phyloP scores from a whole-genome alignment of 306 rosid genomes.

The Ammopiptanthus mongolicus region DNA sequence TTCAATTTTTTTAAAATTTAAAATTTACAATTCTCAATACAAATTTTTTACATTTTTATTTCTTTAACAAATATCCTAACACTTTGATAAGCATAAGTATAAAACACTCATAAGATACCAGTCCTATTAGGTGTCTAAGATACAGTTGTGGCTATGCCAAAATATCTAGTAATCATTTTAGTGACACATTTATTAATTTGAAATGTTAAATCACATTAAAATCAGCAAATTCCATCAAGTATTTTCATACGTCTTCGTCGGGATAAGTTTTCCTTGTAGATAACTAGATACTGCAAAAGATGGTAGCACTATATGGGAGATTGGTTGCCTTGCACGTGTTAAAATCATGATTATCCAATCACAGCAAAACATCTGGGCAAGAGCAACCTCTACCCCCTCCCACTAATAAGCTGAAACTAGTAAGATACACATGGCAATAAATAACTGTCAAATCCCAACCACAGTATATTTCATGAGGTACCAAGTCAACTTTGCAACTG shows the following conservation, averaged over 20 bases:
- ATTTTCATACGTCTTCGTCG: slow-evolving; percentile 6
- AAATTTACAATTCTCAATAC: too few relatives aligned
- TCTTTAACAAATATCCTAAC: too few relatives aligned
- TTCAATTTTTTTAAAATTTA: too few relatives aligned
- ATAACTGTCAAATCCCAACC: slow-evolving; percentile 35
- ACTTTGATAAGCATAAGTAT: too few relatives aligned
- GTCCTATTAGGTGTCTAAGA: too few relatives aligned
- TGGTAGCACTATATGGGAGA: background rate
- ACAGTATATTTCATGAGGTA: background rate
- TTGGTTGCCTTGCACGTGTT: slow-evolving; percentile 23
- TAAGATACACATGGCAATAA: slow-evolving; percentile 27
- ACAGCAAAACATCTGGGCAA: slow-evolving; percentile 17
- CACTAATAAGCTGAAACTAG: background rate
- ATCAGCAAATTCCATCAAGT: background rate
- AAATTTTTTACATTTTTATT: too few relatives aligned
- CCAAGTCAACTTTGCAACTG: slow-evolving; percentile 37
- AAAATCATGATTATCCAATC: slow-evolving; percentile 29
- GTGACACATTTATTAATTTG: background rate
- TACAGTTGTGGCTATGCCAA: too few relatives aligned
- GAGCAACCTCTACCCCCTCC: background rate
- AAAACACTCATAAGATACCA: too few relatives aligned
- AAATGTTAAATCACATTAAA: background rate
- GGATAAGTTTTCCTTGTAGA: background rate
- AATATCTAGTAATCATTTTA: background rate
- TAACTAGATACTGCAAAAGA: slow-evolving; percentile 5